These are phyloP conservation scores for Hydnomerulius pinastri DNA, from an alignment of 768 basidiomycete genomes.

Conservation along the genomic window DNA sequence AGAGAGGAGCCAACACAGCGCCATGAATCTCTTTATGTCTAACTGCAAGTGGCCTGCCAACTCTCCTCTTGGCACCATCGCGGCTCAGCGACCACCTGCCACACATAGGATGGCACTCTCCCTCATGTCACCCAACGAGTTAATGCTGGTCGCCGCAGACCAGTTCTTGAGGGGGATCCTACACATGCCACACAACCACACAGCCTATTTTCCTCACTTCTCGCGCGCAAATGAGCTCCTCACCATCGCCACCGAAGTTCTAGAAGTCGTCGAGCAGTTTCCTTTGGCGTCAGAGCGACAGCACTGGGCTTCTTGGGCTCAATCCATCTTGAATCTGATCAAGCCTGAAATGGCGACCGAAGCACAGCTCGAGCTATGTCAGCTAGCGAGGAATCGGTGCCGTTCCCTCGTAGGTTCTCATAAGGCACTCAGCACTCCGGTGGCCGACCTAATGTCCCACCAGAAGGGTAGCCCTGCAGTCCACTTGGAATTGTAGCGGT, in stretches of 20 bases:
- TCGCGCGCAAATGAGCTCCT: conserved; percentile 62
- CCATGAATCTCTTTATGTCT: background rate
- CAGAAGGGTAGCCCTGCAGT: background rate
- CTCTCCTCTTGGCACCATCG: conserved; percentile 54
- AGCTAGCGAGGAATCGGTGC: conserved; percentile 1
- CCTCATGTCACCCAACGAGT: conserved; percentile 45
- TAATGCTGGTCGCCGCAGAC: conserved; percentile 64
- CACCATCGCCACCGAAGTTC: conserved; percentile 62
- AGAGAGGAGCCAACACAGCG: background rate
- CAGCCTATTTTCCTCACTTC: conserved; percentile 37
- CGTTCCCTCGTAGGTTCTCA: background rate
- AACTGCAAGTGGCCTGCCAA: conserved; percentile 46
- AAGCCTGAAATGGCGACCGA: conserved; percentile 24
- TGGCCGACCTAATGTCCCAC: background rate
- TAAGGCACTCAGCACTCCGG: background rate
- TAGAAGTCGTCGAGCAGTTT: conserved; percentile 61
- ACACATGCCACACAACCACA: conserved; percentile 63
- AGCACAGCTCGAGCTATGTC: background rate
- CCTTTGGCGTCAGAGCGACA: conserved; percentile 44
- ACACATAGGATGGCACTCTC: conserved; percentile 50
- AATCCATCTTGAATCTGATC: conserved; percentile 63
- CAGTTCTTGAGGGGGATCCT: conserved; percentile 71
- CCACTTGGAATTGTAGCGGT: background rate
- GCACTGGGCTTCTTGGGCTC: conserved; percentile 63
- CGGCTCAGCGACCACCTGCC: conserved; percentile 48